Conservation (phyloP, 1,284 basidiomycete species). For the Apiotrichum veenhuisii region DNA sequence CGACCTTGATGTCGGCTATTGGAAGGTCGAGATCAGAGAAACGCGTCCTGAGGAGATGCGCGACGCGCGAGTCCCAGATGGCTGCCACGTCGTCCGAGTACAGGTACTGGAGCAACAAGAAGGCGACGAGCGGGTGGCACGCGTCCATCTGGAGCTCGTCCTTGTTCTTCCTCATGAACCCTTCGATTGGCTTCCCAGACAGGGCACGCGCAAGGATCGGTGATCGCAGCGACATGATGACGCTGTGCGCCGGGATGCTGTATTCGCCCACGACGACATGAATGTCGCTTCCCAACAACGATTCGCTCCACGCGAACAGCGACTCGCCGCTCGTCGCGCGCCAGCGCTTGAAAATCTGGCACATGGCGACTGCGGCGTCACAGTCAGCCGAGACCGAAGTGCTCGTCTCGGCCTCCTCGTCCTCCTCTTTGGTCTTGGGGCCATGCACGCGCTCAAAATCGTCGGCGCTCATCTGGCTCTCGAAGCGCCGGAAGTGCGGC, state of each 20-base stretch:
- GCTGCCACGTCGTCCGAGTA: conserved; percentile 81
- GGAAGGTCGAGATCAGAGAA: conserved; percentile 52
- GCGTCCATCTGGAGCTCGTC: conserved; percentile 20
- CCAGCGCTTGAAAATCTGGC: conserved; percentile 44
- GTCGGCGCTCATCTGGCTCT: conserved; percentile 42
- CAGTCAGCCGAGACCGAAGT: conserved; percentile 48
- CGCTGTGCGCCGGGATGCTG: conserved; percentile 44
- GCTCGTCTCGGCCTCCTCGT: conserved; percentile 47
- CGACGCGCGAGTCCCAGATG: conserved; percentile 78
- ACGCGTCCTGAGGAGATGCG: conserved; percentile 53
- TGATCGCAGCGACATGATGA: conserved; percentile 36
- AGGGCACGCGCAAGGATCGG: conserved; percentile 27
- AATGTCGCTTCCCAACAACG: conserved; percentile 43
- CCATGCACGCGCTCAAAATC: conserved; percentile 32
- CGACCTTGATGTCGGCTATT: conserved; percentile 58
- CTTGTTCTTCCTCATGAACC: background rate
- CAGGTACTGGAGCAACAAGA: conserved; percentile 78
- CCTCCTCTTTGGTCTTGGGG: conserved; percentile 18
- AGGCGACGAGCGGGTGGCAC: conserved; percentile 56
- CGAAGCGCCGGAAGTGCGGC: conserved; percentile 54
- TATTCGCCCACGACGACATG: conserved; percentile 33
- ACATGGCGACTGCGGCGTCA: conserved; percentile 39
- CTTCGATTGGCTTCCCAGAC: conserved; percentile 17
- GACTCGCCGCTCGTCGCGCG: conserved; percentile 32
- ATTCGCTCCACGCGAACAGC: conserved; percentile 44